These are phyloP conservation scores for Mycogone perniciosa DNA, from an alignment of 2,329 filamentous ascomycete genomes.

Conservation along the genomic window DNA sequence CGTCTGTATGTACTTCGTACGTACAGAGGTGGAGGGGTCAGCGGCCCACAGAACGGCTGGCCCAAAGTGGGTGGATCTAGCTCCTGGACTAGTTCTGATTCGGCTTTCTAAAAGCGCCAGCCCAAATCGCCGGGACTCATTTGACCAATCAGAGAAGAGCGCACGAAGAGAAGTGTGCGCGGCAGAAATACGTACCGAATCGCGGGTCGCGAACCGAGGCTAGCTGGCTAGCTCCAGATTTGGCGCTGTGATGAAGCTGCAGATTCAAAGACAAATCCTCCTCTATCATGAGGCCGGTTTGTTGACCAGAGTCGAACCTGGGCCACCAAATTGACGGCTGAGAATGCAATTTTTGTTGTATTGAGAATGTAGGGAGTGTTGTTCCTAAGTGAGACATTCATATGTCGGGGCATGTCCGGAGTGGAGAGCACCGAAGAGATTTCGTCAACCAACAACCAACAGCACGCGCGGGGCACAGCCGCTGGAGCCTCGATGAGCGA, in stretches of 20 bases:
- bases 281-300: too few relatives aligned
- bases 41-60: slow-evolving; percentile 7
- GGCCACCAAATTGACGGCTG: too few relatives aligned
- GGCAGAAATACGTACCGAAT: neutral
- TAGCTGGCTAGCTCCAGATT: neutral
- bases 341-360: too few relatives aligned
- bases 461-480: too few relatives aligned
- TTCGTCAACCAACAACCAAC: too few relatives aligned
- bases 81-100: slow-evolving; percentile 21
- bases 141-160: slow-evolving; percentile 13
- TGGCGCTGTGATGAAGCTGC: slow-evolving; percentile 6
- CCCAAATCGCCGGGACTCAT: slow-evolving; percentile 27
- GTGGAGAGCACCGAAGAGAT: too few relatives aligned
- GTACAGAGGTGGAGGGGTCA: slow-evolving; percentile 4
- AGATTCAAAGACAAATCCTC: too few relatives aligned
- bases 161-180: neutral
- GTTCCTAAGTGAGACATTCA: too few relatives aligned
- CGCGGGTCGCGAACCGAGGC: slow-evolving; percentile 10
- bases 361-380: too few relatives aligned
- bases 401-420: too few relatives aligned
- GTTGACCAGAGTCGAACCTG: too few relatives aligned
- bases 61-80: slow-evolving; percentile 18
- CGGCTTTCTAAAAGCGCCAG: slow-evolving; percentile 23
- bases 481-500: too few relatives aligned
- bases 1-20: neutral